Base-by-base conservation (phyloP, 176 grass and related monocot species). In the Musa schizocarpa region DNA sequence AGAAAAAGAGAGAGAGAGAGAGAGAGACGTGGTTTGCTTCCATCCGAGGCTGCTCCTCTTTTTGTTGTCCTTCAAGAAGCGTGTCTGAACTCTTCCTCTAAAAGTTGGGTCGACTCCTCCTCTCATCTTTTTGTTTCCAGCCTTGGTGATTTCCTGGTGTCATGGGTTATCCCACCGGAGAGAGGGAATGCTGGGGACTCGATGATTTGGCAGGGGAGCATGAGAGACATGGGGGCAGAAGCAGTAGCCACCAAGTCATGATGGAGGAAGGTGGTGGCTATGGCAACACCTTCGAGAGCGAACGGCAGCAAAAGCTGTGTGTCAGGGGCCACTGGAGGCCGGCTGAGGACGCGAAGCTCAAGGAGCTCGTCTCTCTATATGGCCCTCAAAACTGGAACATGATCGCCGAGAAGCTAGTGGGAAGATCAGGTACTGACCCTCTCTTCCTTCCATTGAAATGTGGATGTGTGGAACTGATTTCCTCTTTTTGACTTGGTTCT, bases 371-470 rank as follows among this genome's bases (percentile, higher is more conserved):
- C 54, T 61, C 73, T 14, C 52, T 59, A 8, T 49, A 48, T 22
- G 73, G 73, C 29, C 73, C 73, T 14, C 73, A 59, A 9, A 75
- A 75, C 73, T 75, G 73, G 73, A 75, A 75, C 55, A 16, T 75
- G 54, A 75, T 75, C 59, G 73, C 73, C 49, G 73, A 75, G 73
- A 75, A 75, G 22, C 73, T 75, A 10, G 54, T 9, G 48, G 73
- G 73, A 11, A 61, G 73, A 75, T 75, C 73, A 61, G 73, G 73
- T 75, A 75, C 13, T 13, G 0, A 17, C 6, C 34, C 0, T 6
- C 34, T 43, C 34, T 43, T 43, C 4, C 34, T 43, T 43, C 34
- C 34, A 0, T 43, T 43, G 34, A 43, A 43, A 43, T 6, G 34
- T 43, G 34, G 34, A 43, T 43, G 34, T 3, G 2, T 23, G 6